A percentile compares a stretch with the other conserved stretches of the same genome.
phyloP scores from a whole-genome alignment of 441 rosid genomes.

The Corymbia calophylla region DNA sequence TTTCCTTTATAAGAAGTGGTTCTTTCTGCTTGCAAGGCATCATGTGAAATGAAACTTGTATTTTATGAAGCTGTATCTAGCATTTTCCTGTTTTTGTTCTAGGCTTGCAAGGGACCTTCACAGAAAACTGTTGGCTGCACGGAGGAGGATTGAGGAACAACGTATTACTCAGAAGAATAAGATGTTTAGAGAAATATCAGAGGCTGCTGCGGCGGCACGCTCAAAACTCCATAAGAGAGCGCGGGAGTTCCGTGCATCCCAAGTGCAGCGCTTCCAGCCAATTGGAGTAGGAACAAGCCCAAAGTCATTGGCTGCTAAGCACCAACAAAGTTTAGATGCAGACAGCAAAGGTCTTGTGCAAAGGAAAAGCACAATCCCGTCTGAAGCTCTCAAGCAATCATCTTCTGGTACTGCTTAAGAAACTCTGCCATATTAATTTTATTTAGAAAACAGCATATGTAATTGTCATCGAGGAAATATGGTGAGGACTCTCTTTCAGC shows the following conservation, averaged over 20 bases:
- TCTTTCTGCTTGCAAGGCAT: not conserved
- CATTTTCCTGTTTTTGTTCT: conserved; percentile 7
- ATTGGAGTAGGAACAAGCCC: conserved; percentile 22
- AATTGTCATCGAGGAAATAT: not conserved
- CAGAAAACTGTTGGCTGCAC: conserved; percentile 36
- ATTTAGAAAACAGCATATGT: not conserved
- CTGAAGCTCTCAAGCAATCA: conserved; percentile 21
- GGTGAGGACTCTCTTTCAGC: not conserved
- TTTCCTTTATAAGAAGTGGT: not conserved
- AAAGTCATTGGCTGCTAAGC: conserved; percentile 2
- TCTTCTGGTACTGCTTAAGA: conserved; percentile 12
- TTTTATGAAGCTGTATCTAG: not conserved
- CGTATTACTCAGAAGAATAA: conserved; percentile 29
- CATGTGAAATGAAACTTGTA: not conserved
- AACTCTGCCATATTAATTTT: not conserved
- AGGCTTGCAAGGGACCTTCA: conserved; percentile 66
- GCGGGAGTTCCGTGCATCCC: conserved; percentile 43
- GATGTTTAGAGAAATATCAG: conserved; percentile 46
- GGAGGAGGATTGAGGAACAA: conserved; percentile 51
- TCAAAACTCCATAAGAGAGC: conserved; percentile 60
- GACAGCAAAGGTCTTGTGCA: conserved; percentile 4
- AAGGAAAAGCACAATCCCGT: conserved; percentile 10
- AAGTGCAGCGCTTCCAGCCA: conserved; percentile 25
- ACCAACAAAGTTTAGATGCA: conserved; percentile 11
- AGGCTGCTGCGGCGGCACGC: conserved; percentile 55